Conservation (phyloP, 2,329 filamentous ascomycete genomes). For the Talaromyces amestolkiae region DNA sequence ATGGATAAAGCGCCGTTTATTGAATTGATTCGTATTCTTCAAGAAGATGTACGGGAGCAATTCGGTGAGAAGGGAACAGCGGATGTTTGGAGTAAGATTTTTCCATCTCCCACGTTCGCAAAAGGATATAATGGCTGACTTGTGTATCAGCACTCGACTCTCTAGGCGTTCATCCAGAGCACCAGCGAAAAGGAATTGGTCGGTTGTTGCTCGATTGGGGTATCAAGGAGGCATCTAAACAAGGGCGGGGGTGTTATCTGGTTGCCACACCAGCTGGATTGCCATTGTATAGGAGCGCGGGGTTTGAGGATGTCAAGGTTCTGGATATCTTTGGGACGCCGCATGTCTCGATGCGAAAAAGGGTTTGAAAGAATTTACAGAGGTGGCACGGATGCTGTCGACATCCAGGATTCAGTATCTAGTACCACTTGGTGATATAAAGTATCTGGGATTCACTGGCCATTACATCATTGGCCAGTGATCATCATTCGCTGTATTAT, state of each 20-base stretch:
- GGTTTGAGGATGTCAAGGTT: slow-evolving; percentile 1
- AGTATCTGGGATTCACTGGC: too few relatives aligned
- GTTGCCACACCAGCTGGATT: slow-evolving; percentile 7
- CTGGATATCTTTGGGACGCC: slow-evolving; percentile 6
- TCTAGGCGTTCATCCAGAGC: background rate
- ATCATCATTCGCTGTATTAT: background rate
- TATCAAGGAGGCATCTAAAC: background rate
- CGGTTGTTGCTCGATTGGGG: slow-evolving; percentile 8
- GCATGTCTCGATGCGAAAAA: slow-evolving; percentile 10
- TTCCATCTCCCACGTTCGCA: too few relatives aligned
- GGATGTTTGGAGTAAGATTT: slow-evolving; percentile 4
- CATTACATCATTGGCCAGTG: background rate
- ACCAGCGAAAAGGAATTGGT: slow-evolving; percentile 5
- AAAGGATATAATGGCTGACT: background rate
- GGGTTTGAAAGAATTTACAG: background rate
- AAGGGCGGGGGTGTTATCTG: background rate
- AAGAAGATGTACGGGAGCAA: background rate
- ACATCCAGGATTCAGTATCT: background rate
- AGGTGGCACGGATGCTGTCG: background rate
- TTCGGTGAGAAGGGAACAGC: background rate
- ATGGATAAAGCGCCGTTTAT: background rate
- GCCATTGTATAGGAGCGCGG: slow-evolving; percentile 2
- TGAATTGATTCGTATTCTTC: background rate
- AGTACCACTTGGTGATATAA: background rate
- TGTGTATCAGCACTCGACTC: slow-evolving; percentile 2